These are phyloP conservation scores for Leptosphaerulina australis DNA, from an alignment of 2,329 filamentous ascomycete species.

Conservation along the genomic window DNA sequence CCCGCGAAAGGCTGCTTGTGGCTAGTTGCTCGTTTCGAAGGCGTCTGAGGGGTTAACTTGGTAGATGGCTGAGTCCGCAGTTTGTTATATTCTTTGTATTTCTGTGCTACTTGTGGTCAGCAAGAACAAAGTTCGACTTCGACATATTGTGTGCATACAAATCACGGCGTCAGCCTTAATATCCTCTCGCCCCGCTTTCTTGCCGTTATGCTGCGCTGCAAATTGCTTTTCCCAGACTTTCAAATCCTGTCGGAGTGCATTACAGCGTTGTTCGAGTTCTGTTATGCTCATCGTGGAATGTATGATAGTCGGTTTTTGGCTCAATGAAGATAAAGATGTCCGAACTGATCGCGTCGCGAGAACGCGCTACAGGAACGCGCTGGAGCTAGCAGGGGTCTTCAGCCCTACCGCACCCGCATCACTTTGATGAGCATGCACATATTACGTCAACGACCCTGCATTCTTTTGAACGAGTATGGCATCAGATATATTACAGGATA, in stretches of 20 bases:
- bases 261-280: constrained; percentile 69
- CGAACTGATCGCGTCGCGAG: constrained; percentile 36
- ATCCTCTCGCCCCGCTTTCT: constrained; percentile 73
- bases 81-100: constrained; percentile 78
- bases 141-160: constrained; percentile 56
- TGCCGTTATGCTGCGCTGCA: constrained; percentile 65
- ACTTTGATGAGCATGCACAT: constrained; percentile 2
- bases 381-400: constrained; percentile 22
- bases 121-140: not conserved
- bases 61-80: constrained; percentile 53
- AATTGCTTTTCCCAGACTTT: constrained; percentile 78
- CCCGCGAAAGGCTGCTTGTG: constrained; percentile 28
- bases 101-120: constrained; percentile 59
- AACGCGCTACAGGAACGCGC: constrained; percentile 36
- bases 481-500: constrained; percentile 50
- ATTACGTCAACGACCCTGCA: constrained; percentile 16
- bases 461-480: constrained; percentile 36
- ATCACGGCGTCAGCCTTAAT: constrained; percentile 76
- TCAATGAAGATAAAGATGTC: constrained; percentile 21
- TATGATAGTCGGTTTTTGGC: constrained; percentile 15
- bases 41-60: constrained; percentile 39
- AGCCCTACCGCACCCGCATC: constrained; percentile 27
- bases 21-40: constrained; percentile 37
- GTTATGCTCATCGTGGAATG: constrained; percentile 35
- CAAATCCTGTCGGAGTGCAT: constrained; percentile 76